These are phyloP conservation scores for Globisporangium uncinulatum DNA, from an alignment of 352 stramenopile species.

Conservation along the genomic window DNA sequence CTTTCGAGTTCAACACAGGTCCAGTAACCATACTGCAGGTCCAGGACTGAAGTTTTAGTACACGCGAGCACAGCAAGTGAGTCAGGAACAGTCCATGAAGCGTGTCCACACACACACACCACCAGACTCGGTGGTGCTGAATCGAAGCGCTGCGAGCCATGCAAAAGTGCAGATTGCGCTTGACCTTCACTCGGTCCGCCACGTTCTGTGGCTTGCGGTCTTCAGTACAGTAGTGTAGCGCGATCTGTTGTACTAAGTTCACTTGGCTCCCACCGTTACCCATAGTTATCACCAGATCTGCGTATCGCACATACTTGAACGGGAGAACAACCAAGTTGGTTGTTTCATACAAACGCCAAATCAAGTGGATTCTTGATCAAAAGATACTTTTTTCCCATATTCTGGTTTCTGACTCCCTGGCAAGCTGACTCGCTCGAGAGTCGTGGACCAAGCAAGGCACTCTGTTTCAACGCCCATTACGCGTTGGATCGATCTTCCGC, in stretches of 20 bases:
- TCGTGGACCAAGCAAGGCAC: no score
- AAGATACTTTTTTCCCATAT: conserved; percentile 1
- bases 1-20: no score
- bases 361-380: neutral
- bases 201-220: no score
- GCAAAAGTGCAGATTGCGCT: neutral
- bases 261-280: neutral
- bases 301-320: neutral
- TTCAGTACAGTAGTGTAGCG: neutral
- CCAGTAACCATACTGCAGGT: no score
- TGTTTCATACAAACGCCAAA: neutral
- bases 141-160: neutral
- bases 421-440: no score
- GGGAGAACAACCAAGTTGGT: neutral
- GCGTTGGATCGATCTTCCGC: no score
- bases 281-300: no score
- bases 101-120: neutral
- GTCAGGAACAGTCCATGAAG: neutral
- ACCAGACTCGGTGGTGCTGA: neutral
- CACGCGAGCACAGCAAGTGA: no score
- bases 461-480: no score
- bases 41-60: no score
- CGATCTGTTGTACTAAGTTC: neutral
- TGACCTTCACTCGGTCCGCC: neutral
- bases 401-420: neutral